Conservation (phyloP, 441 rosid species). For the Iberis amara region DNA sequence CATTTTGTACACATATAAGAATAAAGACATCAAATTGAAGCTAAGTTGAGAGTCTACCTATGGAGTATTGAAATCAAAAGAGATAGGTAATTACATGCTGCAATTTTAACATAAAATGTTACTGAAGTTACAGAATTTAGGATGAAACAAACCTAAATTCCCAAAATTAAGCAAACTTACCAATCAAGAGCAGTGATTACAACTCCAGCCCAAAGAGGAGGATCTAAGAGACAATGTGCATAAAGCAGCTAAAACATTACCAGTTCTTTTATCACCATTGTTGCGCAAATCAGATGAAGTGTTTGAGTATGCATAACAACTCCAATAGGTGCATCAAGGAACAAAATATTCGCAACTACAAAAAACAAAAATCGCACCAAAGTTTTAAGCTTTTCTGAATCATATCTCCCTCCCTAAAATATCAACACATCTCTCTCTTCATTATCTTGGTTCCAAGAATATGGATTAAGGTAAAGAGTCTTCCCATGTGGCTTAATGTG, state of each 20-base stretch:
- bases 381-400: constrained; percentile 8
- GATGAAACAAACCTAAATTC: too few relatives aligned
- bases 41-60: too few relatives aligned
- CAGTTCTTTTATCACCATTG: constrained; percentile 82
- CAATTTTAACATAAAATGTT: too few relatives aligned
- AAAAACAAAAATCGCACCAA: background rate
- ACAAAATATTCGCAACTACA: constrained; percentile 78
- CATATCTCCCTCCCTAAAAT: constrained; percentile 1
- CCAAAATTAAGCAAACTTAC: too few relatives aligned
- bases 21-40: too few relatives aligned
- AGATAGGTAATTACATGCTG: too few relatives aligned
- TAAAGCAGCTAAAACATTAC: constrained; percentile 38
- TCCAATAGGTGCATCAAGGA: constrained; percentile 86
- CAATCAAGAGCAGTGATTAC: too few relatives aligned
- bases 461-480: constrained; percentile 70
- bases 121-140: too few relatives aligned
- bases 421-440: background rate
- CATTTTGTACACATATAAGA: too few relatives aligned
- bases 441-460: constrained; percentile 90
- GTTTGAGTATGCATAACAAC: constrained; percentile 84
- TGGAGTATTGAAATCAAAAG: too few relatives aligned
- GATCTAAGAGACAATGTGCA: constrained; percentile 19
- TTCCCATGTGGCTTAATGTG: constrained; percentile 70
- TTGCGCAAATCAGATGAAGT: constrained; percentile 65
- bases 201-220: too few relatives aligned